Conservation (phyloP, 257 asterid species). For the Catharanthus roseus region DNA sequence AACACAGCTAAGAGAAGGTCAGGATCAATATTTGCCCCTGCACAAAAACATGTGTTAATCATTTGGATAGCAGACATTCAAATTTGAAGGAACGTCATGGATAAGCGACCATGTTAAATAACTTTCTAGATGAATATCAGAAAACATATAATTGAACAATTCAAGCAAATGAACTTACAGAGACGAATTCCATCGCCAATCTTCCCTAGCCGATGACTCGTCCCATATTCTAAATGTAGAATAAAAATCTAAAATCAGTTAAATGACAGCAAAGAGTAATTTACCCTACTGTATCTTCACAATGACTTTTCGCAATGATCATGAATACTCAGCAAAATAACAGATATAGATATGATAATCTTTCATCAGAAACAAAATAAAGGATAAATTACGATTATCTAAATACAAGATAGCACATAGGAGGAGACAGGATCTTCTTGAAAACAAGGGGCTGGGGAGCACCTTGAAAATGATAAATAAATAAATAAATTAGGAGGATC, state of each 20-base stretch:
- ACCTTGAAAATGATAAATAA: too few relatives aligned
- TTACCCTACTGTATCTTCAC: neutral
- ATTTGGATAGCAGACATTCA: slow-evolving; percentile 13
- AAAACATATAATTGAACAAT: neutral
- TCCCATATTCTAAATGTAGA: slow-evolving; percentile 62
- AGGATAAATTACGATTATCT: neutral
- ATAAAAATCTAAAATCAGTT: neutral
- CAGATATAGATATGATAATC: too few relatives aligned
- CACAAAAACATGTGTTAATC: slow-evolving; percentile 12
- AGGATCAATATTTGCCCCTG: slow-evolving; percentile 95
- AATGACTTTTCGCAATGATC: neutral
- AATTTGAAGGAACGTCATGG: neutral
- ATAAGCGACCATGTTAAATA: neutral
- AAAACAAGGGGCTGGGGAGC: neutral
- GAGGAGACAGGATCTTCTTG: neutral
- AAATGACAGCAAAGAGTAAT: neutral
- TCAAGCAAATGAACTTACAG: slow-evolving; percentile 46
- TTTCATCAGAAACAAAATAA: neutral
- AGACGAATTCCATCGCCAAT: slow-evolving; percentile 85
- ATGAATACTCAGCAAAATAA: neutral
- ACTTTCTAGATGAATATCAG: neutral
- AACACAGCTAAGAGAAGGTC: slow-evolving; percentile 92
- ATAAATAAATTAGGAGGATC: too few relatives aligned
- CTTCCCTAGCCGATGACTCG: slow-evolving; percentile 68
- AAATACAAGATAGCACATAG: neutral